phyloP scores from a whole-genome alignment of 352 stramenopile genomes.

The Phytophthora pseudosyringae region DNA sequence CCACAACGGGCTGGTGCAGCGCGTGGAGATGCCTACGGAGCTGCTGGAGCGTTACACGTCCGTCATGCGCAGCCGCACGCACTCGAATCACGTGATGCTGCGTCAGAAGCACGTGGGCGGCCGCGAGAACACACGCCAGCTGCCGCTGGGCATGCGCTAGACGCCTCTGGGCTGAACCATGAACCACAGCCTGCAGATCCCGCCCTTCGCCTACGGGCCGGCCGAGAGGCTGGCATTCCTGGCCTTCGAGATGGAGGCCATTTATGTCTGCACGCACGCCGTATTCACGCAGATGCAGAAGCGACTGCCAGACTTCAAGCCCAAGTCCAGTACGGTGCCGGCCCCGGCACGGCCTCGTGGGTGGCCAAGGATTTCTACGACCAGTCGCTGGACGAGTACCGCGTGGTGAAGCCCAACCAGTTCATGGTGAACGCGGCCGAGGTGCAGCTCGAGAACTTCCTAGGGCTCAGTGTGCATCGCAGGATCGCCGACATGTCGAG shows the following conservation, averaged over 20 bases:
- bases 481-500: conserved; percentile 77
- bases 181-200: conserved; percentile 68
- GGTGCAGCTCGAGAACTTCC: conserved; percentile 75
- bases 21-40: conserved; percentile 75
- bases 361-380: conserved; percentile 76
- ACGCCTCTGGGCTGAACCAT: conserved; percentile 80
- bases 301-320: conserved; percentile 59
- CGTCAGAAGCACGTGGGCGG: conserved; percentile 63
- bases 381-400: conserved; percentile 66
- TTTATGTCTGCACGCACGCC: conserved; percentile 72
- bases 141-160: conserved; percentile 84
- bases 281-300: conserved; percentile 72
- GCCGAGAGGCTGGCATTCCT: conserved; percentile 78
- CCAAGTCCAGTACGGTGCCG: conserved; percentile 77
- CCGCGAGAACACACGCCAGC: conserved; percentile 48
- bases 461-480: conserved; percentile 74
- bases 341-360: conserved; percentile 79
- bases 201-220: conserved; percentile 71
- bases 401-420: conserved; percentile 84
- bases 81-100: conserved; percentile 78
- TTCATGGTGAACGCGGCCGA: conserved; percentile 85
- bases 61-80: conserved; percentile 70
- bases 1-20: conserved; percentile 66
- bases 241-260: conserved; percentile 75
- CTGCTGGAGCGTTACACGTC: conserved; percentile 65